Base-by-base conservation (phyloP, 2,329 filamentous ascomycete species). In the Fusarium torreyae region DNA sequence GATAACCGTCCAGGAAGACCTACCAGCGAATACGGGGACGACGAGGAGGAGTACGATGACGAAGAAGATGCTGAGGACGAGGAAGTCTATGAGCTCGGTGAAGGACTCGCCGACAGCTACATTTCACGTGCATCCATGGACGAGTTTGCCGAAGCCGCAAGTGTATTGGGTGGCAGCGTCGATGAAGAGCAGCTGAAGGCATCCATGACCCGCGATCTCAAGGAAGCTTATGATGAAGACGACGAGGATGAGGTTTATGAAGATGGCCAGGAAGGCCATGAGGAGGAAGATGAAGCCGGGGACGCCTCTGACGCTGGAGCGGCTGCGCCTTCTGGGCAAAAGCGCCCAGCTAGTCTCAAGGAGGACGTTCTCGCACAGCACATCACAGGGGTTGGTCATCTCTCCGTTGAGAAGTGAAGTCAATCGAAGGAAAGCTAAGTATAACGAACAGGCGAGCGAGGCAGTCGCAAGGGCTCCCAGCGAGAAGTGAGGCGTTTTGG, bases 351-450 rank as follows among this genome's bases (percentile, higher is more conserved):
- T 17, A 53, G 69, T 43, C 53, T 79, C 24, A 76, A 81, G 7
- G 78, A 83, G 63, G 88, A 90, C 69, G 57, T 83, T 13, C 79
- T 82, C 55, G 88, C 87, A 4, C 87, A 90, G 76, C 70, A 88
- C 28, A 89, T 90, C 55, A 89, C 87, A 18, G 88, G 88, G 56
- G 77, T 90, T 78, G 83, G 84, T 78, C 81, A 87, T 64, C 76
- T 90, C 52, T 80, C 81, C 52, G 68, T 87, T 36, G 82, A 85
- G 60, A 81, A 81, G 33, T 70, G 49, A 71, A 81, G 33, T 68
- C 44, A 70, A 79, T 78, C 72, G 73, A 62, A 74, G 74, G 64
- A 70, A 72, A 71, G 72, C 76, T 77, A 79, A 79, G 71, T 66
- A 56, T 50, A 11, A 49, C 64, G 33, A 71, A 60, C 53, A 75